A percentile compares a stretch with the other conserved stretches of the same genome.
Conservation (phyloP, 768 basidiomycete species). For the Panus rudis region DNA sequence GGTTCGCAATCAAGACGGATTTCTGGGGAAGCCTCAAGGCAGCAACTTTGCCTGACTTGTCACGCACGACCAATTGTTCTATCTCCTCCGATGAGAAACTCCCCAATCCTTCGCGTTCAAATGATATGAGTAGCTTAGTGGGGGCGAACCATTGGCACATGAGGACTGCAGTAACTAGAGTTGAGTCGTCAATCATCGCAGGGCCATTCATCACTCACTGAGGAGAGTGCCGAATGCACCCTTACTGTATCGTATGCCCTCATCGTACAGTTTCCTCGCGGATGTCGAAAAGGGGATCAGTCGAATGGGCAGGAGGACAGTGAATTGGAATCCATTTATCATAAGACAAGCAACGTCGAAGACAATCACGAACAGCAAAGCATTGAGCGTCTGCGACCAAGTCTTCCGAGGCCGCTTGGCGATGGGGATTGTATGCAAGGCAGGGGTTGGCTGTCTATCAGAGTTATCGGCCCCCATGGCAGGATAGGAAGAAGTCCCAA, state of each 20-base stretch:
- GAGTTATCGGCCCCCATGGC: constrained; percentile 9
- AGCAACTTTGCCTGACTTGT: constrained; percentile 48
- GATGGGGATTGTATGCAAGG: constrained; percentile 43
- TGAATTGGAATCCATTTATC: constrained; percentile 67
- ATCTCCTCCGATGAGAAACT: constrained; percentile 55
- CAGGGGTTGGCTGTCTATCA: background rate
- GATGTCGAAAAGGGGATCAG: constrained; percentile 49
- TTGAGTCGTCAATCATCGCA: background rate
- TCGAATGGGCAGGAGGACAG: constrained; percentile 60
- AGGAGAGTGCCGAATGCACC: constrained; percentile 72
- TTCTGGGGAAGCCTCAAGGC: constrained; percentile 69
- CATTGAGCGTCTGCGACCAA: constrained; percentile 46
- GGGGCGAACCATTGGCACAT: constrained; percentile 82
- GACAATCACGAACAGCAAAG: constrained; percentile 43
- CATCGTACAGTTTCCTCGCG: constrained; percentile 51
- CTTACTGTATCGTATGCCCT: constrained; percentile 75
- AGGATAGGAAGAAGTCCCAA: too few relatives aligned
- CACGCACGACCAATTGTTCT: constrained; percentile 46
- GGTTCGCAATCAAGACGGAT: constrained; percentile 84
- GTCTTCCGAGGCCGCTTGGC: constrained; percentile 42
- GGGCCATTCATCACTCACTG: constrained; percentile 36
- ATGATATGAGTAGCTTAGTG: constrained; percentile 62
- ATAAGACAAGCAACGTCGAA: constrained; percentile 63
- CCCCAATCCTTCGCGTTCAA: constrained; percentile 64
- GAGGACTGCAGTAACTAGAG: constrained; percentile 43